Conservation (phyloP, 2,329 filamentous ascomycete genomes). For the Curvularia eragrostidis region DNA sequence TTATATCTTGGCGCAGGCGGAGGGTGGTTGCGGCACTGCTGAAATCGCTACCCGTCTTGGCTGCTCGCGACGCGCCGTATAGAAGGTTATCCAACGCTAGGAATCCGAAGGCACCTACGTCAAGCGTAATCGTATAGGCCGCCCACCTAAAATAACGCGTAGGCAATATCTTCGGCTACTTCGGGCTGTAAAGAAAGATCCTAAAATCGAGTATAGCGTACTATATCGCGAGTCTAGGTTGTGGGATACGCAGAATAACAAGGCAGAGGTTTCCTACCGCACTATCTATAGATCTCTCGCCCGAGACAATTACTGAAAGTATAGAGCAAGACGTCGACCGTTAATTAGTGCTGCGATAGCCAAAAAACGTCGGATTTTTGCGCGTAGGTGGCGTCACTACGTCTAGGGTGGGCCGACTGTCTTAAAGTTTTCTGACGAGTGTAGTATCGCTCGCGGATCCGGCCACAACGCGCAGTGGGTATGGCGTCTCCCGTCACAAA, state of each 20-base stretch:
- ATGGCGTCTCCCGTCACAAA: background rate
- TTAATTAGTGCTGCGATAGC: conserved; percentile 1
- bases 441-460: conserved; percentile 1
- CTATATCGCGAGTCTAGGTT: background rate
- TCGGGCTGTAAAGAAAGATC: background rate
- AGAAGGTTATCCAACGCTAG: background rate
- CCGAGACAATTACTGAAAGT: background rate
- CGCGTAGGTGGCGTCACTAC: background rate
- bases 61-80: background rate
- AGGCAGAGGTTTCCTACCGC: too few species aligned
- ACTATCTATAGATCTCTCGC: conserved; percentile 1
- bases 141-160: background rate
- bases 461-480: conserved; percentile 2
- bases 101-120: background rate
- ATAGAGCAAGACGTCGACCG: conserved; percentile 7
- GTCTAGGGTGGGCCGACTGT: background rate
- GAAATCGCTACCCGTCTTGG: background rate
- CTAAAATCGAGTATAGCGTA: background rate
- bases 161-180: background rate
- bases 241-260: background rate
- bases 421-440: conserved; percentile 5
- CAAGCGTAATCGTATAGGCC: background rate
- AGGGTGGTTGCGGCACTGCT: background rate
- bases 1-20: background rate
- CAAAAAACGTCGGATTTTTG: background rate